These are phyloP conservation scores for Cavenderia fasciculata DNA, from an alignment of 78 protist genomes.

Conservation along the genomic window DNA sequence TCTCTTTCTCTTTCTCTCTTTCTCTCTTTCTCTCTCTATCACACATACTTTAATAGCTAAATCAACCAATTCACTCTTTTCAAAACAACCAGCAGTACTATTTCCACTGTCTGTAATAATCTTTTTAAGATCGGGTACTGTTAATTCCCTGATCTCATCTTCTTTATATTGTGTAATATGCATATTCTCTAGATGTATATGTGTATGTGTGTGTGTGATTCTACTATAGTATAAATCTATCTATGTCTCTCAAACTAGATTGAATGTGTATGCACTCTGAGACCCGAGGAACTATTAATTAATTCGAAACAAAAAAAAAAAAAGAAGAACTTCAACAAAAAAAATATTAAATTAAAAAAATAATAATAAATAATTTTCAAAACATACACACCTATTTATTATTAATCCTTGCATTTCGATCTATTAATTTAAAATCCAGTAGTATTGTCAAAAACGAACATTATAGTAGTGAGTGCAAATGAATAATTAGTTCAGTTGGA, in stretches of 20 bases:
- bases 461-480: no score
- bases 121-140: neutral
- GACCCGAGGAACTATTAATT: neutral
- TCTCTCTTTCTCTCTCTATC: neutral
- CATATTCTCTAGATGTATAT: neutral
- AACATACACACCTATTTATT: no score
- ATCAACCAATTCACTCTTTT: slow-evolving; percentile 12
- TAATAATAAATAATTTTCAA: no score
- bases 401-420: no score
- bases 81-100: neutral
- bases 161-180: slow-evolving; percentile 9
- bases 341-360: no score
- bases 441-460: no score
- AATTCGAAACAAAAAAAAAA: neutral
- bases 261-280: no score
- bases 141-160: neutral
- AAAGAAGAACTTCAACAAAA: no score
- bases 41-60: slow-evolving; percentile 24
- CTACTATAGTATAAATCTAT: neutral
- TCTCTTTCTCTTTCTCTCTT: neutral
- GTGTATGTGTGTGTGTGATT: neutral
- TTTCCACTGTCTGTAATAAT: neutral
- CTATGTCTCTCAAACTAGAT: neutral
- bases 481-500: no score
- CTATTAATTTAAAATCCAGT: no score